A percentile compares a stretch with the other conserved stretches of the same genome.
phyloP scores from a whole-genome alignment of 1,139 yeast species.

The Saccharomycopsis phalli region DNA sequence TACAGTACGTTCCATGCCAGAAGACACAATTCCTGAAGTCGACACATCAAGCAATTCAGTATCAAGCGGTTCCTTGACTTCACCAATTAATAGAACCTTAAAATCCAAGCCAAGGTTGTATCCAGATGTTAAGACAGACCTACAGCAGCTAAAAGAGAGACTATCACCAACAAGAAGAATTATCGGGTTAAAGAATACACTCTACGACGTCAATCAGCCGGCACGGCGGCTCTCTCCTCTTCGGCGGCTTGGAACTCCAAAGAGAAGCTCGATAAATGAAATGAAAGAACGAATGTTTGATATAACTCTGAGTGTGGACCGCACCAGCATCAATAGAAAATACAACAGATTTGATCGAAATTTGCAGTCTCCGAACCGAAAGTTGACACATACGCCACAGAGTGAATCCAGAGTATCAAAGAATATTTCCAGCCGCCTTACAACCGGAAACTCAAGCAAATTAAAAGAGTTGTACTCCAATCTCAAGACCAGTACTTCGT shows the following conservation, averaged over 20 bases:
- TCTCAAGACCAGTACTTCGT: not conserved
- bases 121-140: constrained; percentile 15
- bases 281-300: not conserved
- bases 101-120: not conserved
- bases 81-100: constrained; percentile 1
- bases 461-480: constrained; percentile 6
- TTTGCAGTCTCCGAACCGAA: not conserved
- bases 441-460: not conserved
- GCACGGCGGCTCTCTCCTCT: constrained; percentile 11
- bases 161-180: constrained; percentile 9
- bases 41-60: no score
- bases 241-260: constrained; percentile 9
- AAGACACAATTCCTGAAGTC: no score
- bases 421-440: constrained; percentile 5
- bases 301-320: constrained; percentile 12
- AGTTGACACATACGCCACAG: constrained; percentile 3
- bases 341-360: not conserved
- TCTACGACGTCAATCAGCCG: constrained; percentile 12
- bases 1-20: no score
- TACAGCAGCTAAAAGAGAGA: constrained; percentile 11
- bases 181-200: not conserved
- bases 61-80: no score
- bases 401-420: constrained; percentile 15
- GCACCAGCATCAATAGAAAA: not conserved
- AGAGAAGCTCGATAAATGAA: not conserved